Evolutionary conservation across 2,329 filamentous ascomycete genomes (phyloP).

Genomic region (Aspergillus caelatus): DNA sequence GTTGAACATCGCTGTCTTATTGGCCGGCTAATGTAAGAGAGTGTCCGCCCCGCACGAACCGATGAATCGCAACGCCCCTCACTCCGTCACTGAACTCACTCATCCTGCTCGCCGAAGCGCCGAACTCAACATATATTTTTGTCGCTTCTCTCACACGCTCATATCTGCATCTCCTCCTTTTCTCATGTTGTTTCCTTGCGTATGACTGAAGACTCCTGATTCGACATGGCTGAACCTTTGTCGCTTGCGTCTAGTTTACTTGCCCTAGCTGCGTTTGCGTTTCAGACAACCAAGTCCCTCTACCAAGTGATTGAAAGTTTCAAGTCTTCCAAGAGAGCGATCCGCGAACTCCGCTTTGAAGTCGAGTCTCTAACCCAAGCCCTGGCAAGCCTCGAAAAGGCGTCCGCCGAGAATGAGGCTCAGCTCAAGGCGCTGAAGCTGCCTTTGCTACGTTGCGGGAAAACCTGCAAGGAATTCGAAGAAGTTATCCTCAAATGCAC

Average conservation of each 20-base stretch:
- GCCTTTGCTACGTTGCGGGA: conserved; percentile 25
- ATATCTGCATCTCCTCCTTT: too few species aligned
- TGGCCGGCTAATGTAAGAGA: too few species aligned
- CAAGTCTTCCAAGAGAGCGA: conserved; percentile 19
- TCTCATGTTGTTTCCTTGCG: too few species aligned
- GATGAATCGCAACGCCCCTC: too few species aligned
- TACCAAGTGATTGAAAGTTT: conserved; percentile 23
- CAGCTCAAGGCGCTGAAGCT: conserved; percentile 24
- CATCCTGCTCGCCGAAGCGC: too few species aligned
- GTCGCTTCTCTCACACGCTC: too few species aligned
- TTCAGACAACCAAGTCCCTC: conserved; percentile 26
- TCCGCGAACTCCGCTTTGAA: conserved; percentile 25
- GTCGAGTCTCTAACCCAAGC: conserved; percentile 20
- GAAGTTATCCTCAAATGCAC: conserved; percentile 21
- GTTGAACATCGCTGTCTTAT: too few species aligned
- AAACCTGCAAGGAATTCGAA: conserved; percentile 23
- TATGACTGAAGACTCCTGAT: too few species aligned
- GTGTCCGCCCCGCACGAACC: too few species aligned
- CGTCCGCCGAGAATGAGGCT: conserved; percentile 16
- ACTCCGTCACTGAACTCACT: too few species aligned
- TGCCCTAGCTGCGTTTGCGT: conserved; percentile 25
- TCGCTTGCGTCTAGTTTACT: conserved; percentile 23
- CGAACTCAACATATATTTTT: too few species aligned
- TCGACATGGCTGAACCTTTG: conserved; percentile 25
- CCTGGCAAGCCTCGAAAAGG: conserved; percentile 18